These are phyloP conservation scores for Harringtonia lauricola DNA, from an alignment of 2,329 filamentous ascomycete species.

Conservation along the genomic window DNA sequence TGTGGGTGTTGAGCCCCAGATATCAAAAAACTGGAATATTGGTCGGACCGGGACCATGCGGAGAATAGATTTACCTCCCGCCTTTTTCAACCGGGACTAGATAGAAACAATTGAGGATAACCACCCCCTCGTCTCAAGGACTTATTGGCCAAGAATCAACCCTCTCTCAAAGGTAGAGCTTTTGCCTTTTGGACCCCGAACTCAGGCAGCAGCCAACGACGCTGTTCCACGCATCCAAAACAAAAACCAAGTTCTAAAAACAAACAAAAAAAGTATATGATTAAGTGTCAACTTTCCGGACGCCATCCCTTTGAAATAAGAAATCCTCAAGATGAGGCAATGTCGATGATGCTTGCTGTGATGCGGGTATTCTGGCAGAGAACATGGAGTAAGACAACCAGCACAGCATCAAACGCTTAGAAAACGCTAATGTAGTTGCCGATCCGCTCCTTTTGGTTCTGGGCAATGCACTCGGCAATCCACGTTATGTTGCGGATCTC, in stretches of 20 bases:
- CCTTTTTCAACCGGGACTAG: too few species aligned
- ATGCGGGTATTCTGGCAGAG: conserved; percentile 3
- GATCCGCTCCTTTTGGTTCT: conserved; percentile 98
- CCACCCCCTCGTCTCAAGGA: too few species aligned
- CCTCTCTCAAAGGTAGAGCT: too few species aligned
- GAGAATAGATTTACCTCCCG: too few species aligned
- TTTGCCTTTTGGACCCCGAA: too few species aligned
- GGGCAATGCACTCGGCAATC: conserved; percentile 98
- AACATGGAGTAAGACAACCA: neutral
- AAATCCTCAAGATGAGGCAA: neutral
- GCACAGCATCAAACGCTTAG: conserved; percentile 24
- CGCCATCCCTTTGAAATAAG: conserved; percentile 2
- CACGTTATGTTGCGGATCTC: conserved; percentile 99
- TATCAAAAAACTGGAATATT: too few species aligned
- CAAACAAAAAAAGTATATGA: neutral
- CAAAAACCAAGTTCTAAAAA: neutral
- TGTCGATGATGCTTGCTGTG: neutral
- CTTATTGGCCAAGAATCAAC: too few species aligned
- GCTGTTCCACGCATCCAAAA: too few species aligned
- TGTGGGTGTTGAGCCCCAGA: too few species aligned
- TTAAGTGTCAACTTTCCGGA: neutral
- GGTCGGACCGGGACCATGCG: too few species aligned
- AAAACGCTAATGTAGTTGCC: conserved; percentile 99
- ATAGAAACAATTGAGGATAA: too few species aligned
- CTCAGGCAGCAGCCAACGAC: too few species aligned